These are phyloP conservation scores for Meyerozyma smithsonii DNA, from an alignment of 1,139 yeast genomes.

Conservation along the genomic window DNA sequence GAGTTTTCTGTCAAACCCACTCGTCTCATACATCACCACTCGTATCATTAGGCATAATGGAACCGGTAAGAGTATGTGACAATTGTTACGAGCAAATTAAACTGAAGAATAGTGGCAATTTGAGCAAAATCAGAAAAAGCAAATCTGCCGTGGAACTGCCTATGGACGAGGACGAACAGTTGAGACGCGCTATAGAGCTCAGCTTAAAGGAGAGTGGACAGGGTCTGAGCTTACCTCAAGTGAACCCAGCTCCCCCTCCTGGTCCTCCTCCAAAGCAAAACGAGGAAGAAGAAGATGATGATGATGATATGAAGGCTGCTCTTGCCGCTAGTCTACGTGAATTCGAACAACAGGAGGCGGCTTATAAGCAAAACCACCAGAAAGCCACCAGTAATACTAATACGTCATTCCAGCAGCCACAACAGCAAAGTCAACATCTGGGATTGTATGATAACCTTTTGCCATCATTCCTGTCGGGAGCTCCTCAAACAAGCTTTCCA, in stretches of 20 bases:
- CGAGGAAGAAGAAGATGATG: slow-evolving; percentile 68
- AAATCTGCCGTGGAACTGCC: background rate
- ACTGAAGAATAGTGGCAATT: slow-evolving; percentile 20
- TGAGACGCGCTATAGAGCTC: slow-evolving; percentile 71
- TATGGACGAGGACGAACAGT: slow-evolving; percentile 66
- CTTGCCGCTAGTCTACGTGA: slow-evolving; percentile 89
- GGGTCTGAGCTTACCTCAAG: slow-evolving; percentile 6
- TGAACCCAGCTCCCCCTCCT: slow-evolving; percentile 13
- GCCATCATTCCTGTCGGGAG: slow-evolving; percentile 8
- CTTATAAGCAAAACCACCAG: slow-evolving; percentile 11
- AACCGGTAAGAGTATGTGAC: slow-evolving; percentile 92
- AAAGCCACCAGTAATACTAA: slow-evolving; percentile 8
- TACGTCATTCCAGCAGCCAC: slow-evolving; percentile 10
- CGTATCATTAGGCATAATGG: slow-evolving; percentile 80
- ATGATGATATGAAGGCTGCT: slow-evolving; percentile 89
- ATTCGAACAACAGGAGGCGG: slow-evolving; percentile 42
- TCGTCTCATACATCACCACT: slow-evolving; percentile 67
- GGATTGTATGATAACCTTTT: slow-evolving; percentile 30
- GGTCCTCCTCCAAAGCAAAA: slow-evolving; percentile 17
- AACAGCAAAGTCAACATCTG: slow-evolving; percentile 15
- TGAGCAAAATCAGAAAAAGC: slow-evolving; percentile 7
- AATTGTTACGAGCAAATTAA: slow-evolving; percentile 66
- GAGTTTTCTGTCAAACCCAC: slow-evolving; percentile 83
- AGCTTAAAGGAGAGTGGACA: slow-evolving; percentile 56
- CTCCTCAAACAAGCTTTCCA: slow-evolving; percentile 8